phyloP scores from a whole-genome alignment of 345 rosid species.

The Cochlearia excelsa region DNA sequence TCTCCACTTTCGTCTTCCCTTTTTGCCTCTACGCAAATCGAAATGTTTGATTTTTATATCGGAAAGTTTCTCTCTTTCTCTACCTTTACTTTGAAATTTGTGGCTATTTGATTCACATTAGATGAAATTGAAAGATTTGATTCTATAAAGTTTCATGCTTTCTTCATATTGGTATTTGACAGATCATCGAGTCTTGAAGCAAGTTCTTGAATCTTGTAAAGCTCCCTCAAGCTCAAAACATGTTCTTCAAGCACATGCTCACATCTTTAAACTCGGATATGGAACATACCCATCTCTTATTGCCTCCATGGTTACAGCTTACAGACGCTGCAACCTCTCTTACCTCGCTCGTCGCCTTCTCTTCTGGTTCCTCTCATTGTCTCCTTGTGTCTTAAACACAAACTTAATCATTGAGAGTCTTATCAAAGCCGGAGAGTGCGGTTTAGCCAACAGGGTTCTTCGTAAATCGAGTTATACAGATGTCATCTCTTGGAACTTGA shows the following conservation, averaged over 20 bases:
- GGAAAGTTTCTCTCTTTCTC: too few relatives aligned
- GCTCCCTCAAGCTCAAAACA: constrained; percentile 37
- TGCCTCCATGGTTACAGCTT: constrained; percentile 51
- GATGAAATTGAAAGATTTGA: background rate
- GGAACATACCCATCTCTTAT: constrained; percentile 53
- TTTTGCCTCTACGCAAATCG: too few relatives aligned
- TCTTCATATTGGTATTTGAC: background rate
- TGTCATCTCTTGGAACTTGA: constrained; percentile 74
- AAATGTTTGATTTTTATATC: too few relatives aligned
- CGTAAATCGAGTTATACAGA: constrained; percentile 42
- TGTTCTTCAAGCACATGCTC: constrained; percentile 49
- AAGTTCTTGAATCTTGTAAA: constrained; percentile 52
- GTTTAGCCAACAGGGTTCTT: constrained; percentile 56
- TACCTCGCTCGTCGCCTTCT: constrained; percentile 43
- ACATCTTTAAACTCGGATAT: constrained; percentile 53
- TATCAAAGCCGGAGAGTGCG: constrained; percentile 49
- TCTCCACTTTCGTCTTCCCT: too few relatives aligned
- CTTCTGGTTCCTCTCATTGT: constrained; percentile 36
- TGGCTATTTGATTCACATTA: background rate
- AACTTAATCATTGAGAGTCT: constrained; percentile 51
- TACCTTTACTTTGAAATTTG: too few relatives aligned
- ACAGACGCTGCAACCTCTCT: constrained; percentile 42
- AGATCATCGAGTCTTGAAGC: constrained; percentile 44
- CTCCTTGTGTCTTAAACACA: constrained; percentile 37
- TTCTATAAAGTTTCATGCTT: background rate